Base-by-base conservation (phyloP, 1,284 basidiomycete species). In the Volvariella surrecta region DNA sequence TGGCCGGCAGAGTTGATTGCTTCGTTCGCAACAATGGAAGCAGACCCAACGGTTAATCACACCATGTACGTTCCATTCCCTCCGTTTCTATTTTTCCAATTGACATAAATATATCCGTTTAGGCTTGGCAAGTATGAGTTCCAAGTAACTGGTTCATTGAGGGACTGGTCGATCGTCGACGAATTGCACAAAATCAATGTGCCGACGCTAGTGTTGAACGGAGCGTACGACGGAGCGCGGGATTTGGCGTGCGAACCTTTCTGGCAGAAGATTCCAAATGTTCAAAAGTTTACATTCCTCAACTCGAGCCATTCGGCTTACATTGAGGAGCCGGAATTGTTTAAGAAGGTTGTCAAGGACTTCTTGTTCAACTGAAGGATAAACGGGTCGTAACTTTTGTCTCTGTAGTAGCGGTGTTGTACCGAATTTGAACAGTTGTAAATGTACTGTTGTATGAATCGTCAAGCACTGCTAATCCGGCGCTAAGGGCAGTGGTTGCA, bases 111-210 rank as follows among this genome's bases (percentile, higher is more conserved):
- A 22, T 30, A 13, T 22, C 31, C 24, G 6, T 24, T 10, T 42
- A 79, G 74, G 70, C 64, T 68, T 21, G 74, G 77, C 3, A 70
- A 73, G 0, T 70, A 67, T 21, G 71, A 74, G 43, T 76, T 76
- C 52, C 50, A 63, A 43, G 59, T 74, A 45, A 62, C 58, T 2
- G 75, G 74, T 2, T 60, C 64, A 3, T 56, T 79, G 39, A 74
- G 68, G 51, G 57, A 58, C 3, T 80, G 74, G 74, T 61, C 60
- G 7, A 59, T 75, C 35, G 53, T 71, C 9, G 57, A 67, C 15
- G 58, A 68, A 3, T 45, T 72, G 17, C 60, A 67, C 51, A 66
- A 64, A 39, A 73, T 79, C 49, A 54, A 51, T 2, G 65, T 62
- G 2, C 64, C 73, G 2, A 76, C 73, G 1, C 56, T 79, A n/a